Conservation (phyloP, 75 land plant genomes). For the Pinus taeda region DNA sequence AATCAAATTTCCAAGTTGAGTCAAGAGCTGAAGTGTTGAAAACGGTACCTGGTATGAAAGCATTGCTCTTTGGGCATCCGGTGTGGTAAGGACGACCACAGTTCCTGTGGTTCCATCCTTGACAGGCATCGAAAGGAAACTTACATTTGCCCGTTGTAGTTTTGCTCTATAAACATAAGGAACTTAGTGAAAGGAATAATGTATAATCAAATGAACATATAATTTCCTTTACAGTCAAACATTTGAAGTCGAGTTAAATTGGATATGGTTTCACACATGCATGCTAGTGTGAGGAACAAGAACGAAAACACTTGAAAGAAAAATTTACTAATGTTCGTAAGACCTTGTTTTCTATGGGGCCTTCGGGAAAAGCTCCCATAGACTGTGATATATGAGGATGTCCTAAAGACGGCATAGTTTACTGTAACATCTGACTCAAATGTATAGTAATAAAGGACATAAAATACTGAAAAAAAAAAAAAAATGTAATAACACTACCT, state of each 20-base stretch:
- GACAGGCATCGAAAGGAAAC: conserved; percentile 80
- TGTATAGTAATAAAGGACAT: neutral
- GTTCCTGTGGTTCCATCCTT: conserved; percentile 95
- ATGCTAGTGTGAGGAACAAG: neutral
- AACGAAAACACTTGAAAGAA: neutral
- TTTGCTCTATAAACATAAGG: conserved; percentile 58
- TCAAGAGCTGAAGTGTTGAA: neutral
- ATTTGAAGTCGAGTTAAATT: neutral
- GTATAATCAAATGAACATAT: neutral
- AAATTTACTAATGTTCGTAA: neutral
- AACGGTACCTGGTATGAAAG: conserved; percentile 83
- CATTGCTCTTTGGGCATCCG: conserved; percentile 99
- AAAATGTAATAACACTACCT: conserved; percentile 42
- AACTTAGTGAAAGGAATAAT: neutral
- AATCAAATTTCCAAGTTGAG: neutral
- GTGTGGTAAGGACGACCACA: conserved; percentile 94
- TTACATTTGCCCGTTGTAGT: conserved; percentile 80
- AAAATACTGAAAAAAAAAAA: neutral
- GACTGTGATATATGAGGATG: neutral
- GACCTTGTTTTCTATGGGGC: neutral
- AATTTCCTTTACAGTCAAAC: conserved; percentile 4
- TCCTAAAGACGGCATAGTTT: conserved; percentile 5
- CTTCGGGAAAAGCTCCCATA: neutral
- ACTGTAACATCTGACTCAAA: neutral
- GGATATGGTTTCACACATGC: neutral